Evolutionary conservation across 2,329 filamentous ascomycete genomes (phyloP).

Genomic region (Fusarium albidum): DNA sequence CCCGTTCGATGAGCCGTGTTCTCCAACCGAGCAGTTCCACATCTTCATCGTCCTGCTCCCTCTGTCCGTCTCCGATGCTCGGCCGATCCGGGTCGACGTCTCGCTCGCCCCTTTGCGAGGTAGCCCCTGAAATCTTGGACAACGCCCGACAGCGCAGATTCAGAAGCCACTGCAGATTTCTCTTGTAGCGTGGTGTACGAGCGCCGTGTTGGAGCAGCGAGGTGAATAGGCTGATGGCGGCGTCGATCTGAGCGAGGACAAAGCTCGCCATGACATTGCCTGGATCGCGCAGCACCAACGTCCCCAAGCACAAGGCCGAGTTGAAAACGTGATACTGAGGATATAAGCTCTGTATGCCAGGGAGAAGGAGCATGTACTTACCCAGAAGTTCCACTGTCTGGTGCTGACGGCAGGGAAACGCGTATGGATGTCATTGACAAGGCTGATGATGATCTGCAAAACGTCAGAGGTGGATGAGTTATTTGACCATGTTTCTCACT

Average conservation of each 20-base stretch:
- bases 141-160: slow-evolving; percentile 5
- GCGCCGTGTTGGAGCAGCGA: slow-evolving; percentile 4
- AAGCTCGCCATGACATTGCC: slow-evolving; percentile 4
- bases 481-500: neutral
- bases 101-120: neutral
- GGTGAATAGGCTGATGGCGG: slow-evolving; percentile 7
- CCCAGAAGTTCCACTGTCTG: slow-evolving; percentile 10
- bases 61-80: neutral
- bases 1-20: slow-evolving; percentile 9
- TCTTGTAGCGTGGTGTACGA: slow-evolving; percentile 3
- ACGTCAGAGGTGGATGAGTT: neutral
- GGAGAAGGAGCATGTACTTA: neutral
- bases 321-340: slow-evolving; percentile 4
- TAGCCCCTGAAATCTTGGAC: neutral
- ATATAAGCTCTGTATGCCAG: neutral
- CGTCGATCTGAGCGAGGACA: slow-evolving; percentile 4
- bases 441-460: slow-evolving; percentile 5
- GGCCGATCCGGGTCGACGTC: neutral
- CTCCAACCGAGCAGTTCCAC: slow-evolving; percentile 9
- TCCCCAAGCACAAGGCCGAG: slow-evolving; percentile 4
- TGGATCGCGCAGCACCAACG: slow-evolving; percentile 3
- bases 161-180: slow-evolving; percentile 6
- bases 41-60: slow-evolving; percentile 7
- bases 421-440: slow-evolving; percentile 6
- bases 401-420: slow-evolving; percentile 6